Evolutionary conservation across 768 basidiomycete species (phyloP), one percentile per base, ranked within the genome.

Genomic region (Lentinula sp.): DNA sequence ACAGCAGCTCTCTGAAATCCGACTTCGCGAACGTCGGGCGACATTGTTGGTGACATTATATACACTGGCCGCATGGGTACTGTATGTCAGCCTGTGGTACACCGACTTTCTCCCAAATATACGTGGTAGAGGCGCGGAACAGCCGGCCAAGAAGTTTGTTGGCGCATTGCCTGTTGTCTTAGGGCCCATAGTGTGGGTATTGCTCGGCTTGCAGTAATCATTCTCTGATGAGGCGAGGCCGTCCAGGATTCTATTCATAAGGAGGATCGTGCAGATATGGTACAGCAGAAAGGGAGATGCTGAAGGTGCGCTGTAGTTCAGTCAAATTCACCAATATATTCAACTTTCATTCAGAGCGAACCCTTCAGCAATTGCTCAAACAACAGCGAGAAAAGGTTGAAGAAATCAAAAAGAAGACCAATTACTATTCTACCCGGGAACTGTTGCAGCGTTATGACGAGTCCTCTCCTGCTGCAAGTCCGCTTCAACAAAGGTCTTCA

Each of bases 321-420:
- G 43, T 15, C 13, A 16, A 39, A 23, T 32, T 45, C 15, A 31
- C 7, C n/a, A 45, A 15, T 18, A 40, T 54, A 15, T 57, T 31
- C 16, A 21, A 10, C 16, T 3, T 40, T 31, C 46, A 45, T 57
- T 28, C 69, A 97, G 95, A 98, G 73, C 89, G 85, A 70, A 85
- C 85, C 2, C 79, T 98, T 16, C 87, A 88, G 60, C 72, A 73
- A 1, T 76, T 95, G 3, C 80, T 89, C 69, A 88, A 87, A 68
- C 78, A 88, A 67, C 93, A 95, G 64, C 87, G 91, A 18, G 79
- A 81, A 23, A 94, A 91, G 69, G 83, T 99, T 40, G 94, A 96
- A 64, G 95, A 97, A 66, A 92, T 98, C 65, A 99, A 99, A 81
- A 93, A 94, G 77, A 94, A 91, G 71, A 98, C 95, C 1, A 96